Percentiles rank a stretch among this genome's conserved stretches.
phyloP scores from a whole-genome alignment of 163 green algal species.

The Coccomyxa subellipsoidea region DNA sequence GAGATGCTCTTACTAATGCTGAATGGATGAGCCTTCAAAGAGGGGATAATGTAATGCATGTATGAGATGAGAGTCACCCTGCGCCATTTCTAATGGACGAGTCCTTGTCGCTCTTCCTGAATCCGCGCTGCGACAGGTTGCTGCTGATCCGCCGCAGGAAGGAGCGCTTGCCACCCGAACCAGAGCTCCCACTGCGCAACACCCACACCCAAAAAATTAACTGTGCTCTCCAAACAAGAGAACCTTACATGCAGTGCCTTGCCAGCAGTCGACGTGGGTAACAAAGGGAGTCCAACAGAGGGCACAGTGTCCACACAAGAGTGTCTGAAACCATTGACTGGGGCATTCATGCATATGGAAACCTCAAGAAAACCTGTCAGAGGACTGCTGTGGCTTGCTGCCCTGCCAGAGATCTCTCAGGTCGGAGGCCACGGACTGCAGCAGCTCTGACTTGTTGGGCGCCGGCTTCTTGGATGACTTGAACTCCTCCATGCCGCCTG shows the following conservation, averaged over 20 bases:
- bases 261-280: no score
- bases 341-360: no score
- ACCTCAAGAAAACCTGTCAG: background rate
- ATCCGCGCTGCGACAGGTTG: background rate
- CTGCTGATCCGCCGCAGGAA: slow-evolving; percentile 1
- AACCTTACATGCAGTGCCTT: no score
- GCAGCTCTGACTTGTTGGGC: background rate
- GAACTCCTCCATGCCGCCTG: background rate
- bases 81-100: background rate
- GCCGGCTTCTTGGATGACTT: background rate
- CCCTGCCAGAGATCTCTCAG: background rate
- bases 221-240: no score
- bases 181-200: background rate
- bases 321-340: no score
- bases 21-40: no score
- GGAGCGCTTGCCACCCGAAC: background rate
- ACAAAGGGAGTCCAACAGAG: no score
- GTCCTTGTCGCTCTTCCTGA: background rate
- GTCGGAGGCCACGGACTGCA: background rate
- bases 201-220: background rate
- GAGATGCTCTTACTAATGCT: no score
- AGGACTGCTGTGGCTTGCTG: background rate
- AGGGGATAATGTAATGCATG: no score
- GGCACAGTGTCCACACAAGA: no score
- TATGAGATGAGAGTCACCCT: background rate